These are phyloP conservation scores for Dioszegia crocea DNA, from an alignment of 768 basidiomycete species.

Conservation along the genomic window DNA sequence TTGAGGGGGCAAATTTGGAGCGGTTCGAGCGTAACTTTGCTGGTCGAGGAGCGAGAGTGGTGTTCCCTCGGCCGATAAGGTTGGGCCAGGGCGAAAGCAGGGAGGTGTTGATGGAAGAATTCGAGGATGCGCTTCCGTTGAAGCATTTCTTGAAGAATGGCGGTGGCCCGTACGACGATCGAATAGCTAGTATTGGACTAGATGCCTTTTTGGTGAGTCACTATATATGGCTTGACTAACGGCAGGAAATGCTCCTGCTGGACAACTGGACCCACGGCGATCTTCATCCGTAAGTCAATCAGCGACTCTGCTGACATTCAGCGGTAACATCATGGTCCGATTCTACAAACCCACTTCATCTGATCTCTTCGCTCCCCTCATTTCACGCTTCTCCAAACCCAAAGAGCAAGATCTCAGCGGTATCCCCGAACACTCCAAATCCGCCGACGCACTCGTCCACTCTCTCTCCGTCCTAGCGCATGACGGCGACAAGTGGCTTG, in stretches of 20 bases:
- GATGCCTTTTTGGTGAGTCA: conserved; percentile 83
- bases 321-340: conserved; percentile 94
- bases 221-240: background rate
- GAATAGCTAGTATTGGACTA: conserved; percentile 83
- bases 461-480: conserved; percentile 62
- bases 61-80: conserved; percentile 72
- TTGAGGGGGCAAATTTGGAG: conserved; percentile 81
- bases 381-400: conserved; percentile 56
- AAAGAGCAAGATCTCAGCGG: conserved; percentile 40
- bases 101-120: conserved; percentile 87
- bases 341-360: conserved; percentile 76
- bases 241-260: conserved; percentile 89
- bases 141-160: conserved; percentile 83
- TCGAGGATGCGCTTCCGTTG: conserved; percentile 82
- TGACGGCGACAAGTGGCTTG: conserved; percentile 61
- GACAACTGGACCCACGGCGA: conserved; percentile 90
- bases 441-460: conserved; percentile 58
- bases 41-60: conserved; percentile 67
- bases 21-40: conserved; percentile 83
- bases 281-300: conserved; percentile 49
- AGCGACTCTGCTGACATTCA: conserved; percentile 9
- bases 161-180: conserved; percentile 83
- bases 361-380: conserved; percentile 62
- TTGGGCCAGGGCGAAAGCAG: conserved; percentile 55
- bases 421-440: conserved; percentile 17